These are phyloP conservation scores for Wickerhamomyces subpelliculosus DNA, from an alignment of 805 yeast species.

Conservation along the genomic window DNA sequence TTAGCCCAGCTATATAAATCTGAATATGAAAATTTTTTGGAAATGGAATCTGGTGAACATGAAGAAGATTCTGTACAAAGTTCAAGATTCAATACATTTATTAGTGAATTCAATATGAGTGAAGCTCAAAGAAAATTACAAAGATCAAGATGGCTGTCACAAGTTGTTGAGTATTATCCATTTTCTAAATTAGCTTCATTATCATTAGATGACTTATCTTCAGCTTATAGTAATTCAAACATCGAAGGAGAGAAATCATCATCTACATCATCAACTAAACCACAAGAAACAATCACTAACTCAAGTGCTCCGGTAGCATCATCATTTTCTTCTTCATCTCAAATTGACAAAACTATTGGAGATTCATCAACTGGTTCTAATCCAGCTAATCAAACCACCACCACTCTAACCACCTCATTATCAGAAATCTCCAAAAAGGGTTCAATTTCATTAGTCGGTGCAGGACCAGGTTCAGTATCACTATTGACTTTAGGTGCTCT, in stretches of 20 bases:
- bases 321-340: too few relatives aligned
- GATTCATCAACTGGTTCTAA: too few relatives aligned
- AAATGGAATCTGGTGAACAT: conserved; percentile 42
- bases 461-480: conserved; percentile 89
- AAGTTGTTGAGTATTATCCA: conserved; percentile 88
- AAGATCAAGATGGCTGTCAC: conserved; percentile 79
- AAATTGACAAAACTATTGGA: too few relatives aligned
- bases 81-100: conserved; percentile 51
- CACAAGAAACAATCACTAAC: neutral
- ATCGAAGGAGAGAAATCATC: neutral
- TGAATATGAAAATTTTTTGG: conserved; percentile 21
- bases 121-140: conserved; percentile 45
- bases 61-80: conserved; percentile 69
- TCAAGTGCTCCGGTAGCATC: too few relatives aligned
- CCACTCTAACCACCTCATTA: neutral
- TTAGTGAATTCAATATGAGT: conserved; percentile 51
- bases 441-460: conserved; percentile 74
- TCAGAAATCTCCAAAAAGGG: conserved; percentile 32
- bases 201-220: conserved; percentile 49
- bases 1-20: conserved; percentile 17
- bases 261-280: neutral
- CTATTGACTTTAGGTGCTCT: conserved; percentile 81
- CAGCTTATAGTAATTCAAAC: conserved; percentile 30
- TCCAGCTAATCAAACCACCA: neutral
- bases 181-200: conserved; percentile 53